Conservation (phyloP, 805 yeast species). For the Metschnikowia bowlesiae region DNA sequence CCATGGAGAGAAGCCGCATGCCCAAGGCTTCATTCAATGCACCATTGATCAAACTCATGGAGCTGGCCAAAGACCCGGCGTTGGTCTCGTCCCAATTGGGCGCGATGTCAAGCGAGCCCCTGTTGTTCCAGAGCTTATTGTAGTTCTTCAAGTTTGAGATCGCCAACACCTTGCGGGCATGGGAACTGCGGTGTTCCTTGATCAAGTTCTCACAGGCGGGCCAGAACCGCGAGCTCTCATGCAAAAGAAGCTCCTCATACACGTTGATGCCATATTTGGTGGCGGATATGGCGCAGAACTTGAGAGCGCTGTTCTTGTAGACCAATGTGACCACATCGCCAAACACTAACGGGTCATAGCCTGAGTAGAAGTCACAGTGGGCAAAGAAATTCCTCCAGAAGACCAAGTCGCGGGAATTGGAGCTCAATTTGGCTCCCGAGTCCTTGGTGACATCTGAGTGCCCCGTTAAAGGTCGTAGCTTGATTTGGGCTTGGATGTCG, state of each 20-base stretch:
- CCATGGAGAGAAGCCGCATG: conserved; percentile 46
- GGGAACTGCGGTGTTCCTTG: conserved; percentile 44
- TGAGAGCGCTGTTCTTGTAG: conserved; percentile 43
- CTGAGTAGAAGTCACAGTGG: conserved; percentile 50
- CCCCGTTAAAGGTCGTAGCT: conserved; percentile 24
- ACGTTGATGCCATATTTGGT: conserved; percentile 65
- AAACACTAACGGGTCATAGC: conserved; percentile 43
- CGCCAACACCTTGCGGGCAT: conserved; percentile 72
- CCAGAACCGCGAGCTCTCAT: conserved; percentile 56
- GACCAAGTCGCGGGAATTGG: conserved; percentile 3
- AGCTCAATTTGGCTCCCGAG: neutral
- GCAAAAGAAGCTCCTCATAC: conserved; percentile 16
- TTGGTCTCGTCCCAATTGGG: conserved; percentile 64
- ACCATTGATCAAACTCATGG: conserved; percentile 52
- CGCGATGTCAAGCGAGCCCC: conserved; percentile 38
- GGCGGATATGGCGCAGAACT: conserved; percentile 50
- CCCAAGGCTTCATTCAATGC: conserved; percentile 59
- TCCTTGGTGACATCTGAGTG: conserved; percentile 17
- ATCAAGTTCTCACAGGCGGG: conserved; percentile 73
- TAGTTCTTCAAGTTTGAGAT: conserved; percentile 65
- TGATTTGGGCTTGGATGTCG: conserved; percentile 9
- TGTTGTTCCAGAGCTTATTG: conserved; percentile 46
- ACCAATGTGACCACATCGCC: conserved; percentile 47
- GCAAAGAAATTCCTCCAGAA: conserved; percentile 43
- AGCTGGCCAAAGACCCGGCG: conserved; percentile 76